phyloP scores from a whole-genome alignment of 768 basidiomycete genomes.

The Postia placenta region DNA sequence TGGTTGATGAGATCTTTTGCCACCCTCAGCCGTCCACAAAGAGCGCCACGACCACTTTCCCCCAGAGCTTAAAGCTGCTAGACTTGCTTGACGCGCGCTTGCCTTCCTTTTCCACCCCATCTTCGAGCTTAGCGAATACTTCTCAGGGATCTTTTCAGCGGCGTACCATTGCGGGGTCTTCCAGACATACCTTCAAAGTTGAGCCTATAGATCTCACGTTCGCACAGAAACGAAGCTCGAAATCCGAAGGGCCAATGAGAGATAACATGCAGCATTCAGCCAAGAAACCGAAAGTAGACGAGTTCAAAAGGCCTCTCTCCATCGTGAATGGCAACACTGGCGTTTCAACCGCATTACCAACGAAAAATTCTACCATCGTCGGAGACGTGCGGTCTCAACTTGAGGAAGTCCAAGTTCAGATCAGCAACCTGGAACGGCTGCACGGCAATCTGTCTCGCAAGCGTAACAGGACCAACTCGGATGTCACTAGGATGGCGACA shows the following conservation, averaged over 20 bases:
- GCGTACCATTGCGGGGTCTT: not conserved
- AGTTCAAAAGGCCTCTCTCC: not conserved
- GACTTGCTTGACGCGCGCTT: not conserved
- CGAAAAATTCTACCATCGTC: not conserved
- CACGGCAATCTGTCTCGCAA: not conserved
- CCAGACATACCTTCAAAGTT: not conserved
- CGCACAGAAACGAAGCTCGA: not conserved
- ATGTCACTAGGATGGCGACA: not conserved
- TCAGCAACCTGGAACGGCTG: not conserved
- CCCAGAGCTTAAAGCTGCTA: not conserved
- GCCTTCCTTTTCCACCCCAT: not conserved
- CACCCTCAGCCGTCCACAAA: not conserved
- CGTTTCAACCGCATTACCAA: not conserved
- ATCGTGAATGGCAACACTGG: not conserved
- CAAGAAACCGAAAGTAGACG: not conserved
- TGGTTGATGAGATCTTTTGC: not conserved
- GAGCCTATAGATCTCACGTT: not conserved
- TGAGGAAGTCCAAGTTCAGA: not conserved
- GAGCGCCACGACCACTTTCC: not conserved
- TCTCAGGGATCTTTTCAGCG: not conserved
- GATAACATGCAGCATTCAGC: not conserved
- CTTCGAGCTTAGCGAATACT: not conserved
- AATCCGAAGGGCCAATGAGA: not conserved
- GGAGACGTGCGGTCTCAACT: not conserved
- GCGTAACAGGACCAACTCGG: not conserved